Percentiles rank a stretch among this genome's conserved stretches.
Evolutionary conservation across 805 yeast species (phyloP).

Genomic region (Wickerhamomyces hampshirensis): DNA sequence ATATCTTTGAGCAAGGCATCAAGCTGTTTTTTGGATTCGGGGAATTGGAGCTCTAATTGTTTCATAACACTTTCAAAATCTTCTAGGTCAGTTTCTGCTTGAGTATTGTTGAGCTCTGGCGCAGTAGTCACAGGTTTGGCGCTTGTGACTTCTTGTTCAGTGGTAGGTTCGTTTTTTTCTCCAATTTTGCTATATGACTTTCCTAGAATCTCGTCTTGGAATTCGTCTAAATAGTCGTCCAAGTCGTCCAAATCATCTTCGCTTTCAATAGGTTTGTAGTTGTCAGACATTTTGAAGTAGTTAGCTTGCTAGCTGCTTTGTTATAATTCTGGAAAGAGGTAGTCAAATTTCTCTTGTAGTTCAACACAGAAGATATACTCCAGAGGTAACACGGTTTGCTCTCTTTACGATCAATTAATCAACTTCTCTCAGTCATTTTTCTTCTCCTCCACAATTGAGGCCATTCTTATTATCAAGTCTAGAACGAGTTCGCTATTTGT

Average conservation of each 20-base stretch:
- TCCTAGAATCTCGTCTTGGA: conserved; percentile 63
- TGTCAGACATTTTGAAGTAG: too few species aligned
- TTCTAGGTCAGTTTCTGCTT: background rate
- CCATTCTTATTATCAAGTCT: too few species aligned
- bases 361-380: too few species aligned
- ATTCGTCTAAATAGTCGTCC: conserved; percentile 83
- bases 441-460: too few species aligned
- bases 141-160: conserved; percentile 1
- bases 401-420: too few species aligned
- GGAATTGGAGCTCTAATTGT: conserved; percentile 40
- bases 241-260: conserved; percentile 64
- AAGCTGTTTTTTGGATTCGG: conserved; percentile 46
- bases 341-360: too few species aligned
- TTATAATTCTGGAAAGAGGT: too few species aligned
- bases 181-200: conserved; percentile 31
- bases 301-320: too few species aligned
- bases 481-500: too few species aligned
- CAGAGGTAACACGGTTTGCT: too few species aligned
- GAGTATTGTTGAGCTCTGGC: conserved; percentile 32
- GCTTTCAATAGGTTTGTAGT: conserved; percentile 2
- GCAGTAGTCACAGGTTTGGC: conserved; percentile 1
- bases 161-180: conserved; percentile 15
- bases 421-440: too few species aligned
- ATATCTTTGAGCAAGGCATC: conserved; percentile 37
- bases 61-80: conserved; percentile 5